Base-by-base conservation (phyloP, 257 asterid genomes). In the Solanum medicagineum region DNA sequence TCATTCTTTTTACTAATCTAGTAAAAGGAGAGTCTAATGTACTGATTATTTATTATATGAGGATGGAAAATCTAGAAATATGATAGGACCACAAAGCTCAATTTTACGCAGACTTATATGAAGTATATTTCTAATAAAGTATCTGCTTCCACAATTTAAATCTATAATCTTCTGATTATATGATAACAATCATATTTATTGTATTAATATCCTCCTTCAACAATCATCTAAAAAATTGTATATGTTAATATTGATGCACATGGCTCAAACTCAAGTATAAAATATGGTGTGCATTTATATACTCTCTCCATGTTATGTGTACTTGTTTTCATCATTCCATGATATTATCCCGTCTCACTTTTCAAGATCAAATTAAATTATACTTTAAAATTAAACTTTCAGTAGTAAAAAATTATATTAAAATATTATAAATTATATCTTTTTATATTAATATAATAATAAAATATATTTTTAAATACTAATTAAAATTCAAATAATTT, bases 1-100 rank as follows among this genome's bases (percentile, higher is more conserved):
- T 20, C 8, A 10, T n/a, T 9, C 5, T 62, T 0, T 54, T 14
- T 54, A 54, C 15, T 54, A 54, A 54, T 15, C 7, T 54, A 7
- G 15, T 63, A 60, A 60, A 60, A 49, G 16, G 16, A n/a, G 4
- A 59, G 15, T 60, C 11, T 0, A 3, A 0, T 60, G 24, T 12
- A 60, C 10, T 60, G n/a, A 11, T n/a, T 4, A 0, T 0, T 0
- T 3, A 0, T 1, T 60, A 4, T 60, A 10, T 0, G 1, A 1
- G 0, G 12, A n/a, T 0, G 1, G 3, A 0, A 5, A n/a, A 22
- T 60, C 42, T 22, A 0, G 0, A n/a, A 60, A 10, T n/a, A 60
- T 0, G 5, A 4, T 10, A n/a, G 3, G 4, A 59, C 0, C 8
- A 59, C 1, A 59, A 4, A 0, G 0, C 0, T 59, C 15, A 9